Base-by-base conservation (phyloP, 176 grass and related monocot genomes). In the Oryza meyeriana region DNA sequence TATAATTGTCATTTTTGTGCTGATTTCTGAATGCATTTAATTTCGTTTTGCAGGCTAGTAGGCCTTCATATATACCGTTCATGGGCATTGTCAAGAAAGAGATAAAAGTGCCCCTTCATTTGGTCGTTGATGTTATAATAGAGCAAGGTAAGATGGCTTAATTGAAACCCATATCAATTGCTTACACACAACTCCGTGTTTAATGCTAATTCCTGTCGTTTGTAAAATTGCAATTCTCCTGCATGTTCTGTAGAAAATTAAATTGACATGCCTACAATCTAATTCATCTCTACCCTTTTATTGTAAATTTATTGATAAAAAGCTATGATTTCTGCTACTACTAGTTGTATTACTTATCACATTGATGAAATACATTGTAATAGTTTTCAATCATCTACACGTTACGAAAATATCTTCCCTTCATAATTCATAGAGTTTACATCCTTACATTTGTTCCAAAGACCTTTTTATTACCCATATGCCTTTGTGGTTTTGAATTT, bases 81-180 rank as follows among this genome's bases (percentile, higher is more conserved):
- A 71, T 81, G 78, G 85, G 87, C 28, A 74, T 79, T 72, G 66
- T 75, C 25, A 81, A 92, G 31, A 89, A 88, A 57, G 86, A 90
- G 65, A 90, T 83, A 33, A 77, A 80, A 83, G 79, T 90, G 17
- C 87, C 93, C 59, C 89, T 92, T 69, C 87, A 92, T 84, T 85
- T 88, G 47, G 87, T 92, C 25, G 66, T 94, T 78, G 90, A 85
- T 42, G 79, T 92, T 80, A 87, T 92, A 40, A 64, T 90, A 64
- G 85, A 92, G 71, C 87, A 90, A 90, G 93, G 90, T 95, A 85
- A 85, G 13, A 84, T 61, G 36, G 6, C 8, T 55, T 1, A 4
- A 64, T n/a, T 38, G 29, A 38, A 36, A 14, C 6, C 22, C 41
- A 31, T 0, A 77, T 45, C 12, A 3, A 16, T 45, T 16, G 42